phyloP scores from a whole-genome alignment of 202 grass and related monocot genomes.

The Bolboschoenoplectus hybrid region DNA sequence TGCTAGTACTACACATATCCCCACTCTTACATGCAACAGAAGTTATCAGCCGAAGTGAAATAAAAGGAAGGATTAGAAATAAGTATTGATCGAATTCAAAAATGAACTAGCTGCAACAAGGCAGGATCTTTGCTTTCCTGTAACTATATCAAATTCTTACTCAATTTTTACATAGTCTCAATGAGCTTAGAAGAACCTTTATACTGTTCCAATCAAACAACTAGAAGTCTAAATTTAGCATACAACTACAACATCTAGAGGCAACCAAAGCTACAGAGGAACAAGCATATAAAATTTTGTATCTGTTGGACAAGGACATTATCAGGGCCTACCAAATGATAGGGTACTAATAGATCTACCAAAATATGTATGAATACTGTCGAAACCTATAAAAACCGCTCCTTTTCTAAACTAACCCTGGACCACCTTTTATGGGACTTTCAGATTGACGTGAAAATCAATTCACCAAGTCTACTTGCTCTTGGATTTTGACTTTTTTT shows the following conservation, averaged over 20 bases:
- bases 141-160: no score
- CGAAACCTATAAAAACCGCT: not conserved
- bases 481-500: not conserved
- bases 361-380: slow-evolving; percentile 6
- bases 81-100: no score
- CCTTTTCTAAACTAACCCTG: slow-evolving; percentile 10
- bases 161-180: no score
- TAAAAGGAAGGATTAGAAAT: no score
- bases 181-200: no score
- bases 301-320: slow-evolving; percentile 19
- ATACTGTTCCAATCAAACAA: no score
- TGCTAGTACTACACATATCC: no score
- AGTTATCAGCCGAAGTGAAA: no score
- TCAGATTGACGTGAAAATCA: not conserved
- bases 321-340: not conserved
- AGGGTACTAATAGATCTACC: not conserved
- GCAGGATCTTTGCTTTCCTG: no score
- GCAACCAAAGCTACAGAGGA: slow-evolving; percentile 6
- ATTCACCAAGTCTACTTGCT: not conserved
- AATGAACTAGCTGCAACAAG: no score
- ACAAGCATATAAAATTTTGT: not conserved
- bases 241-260: not conserved
- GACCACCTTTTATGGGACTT: not conserved
- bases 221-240: not conserved
- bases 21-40: no score